Conservation (phyloP, 805 yeast genomes). For the Isabelozyma gotoi region DNA sequence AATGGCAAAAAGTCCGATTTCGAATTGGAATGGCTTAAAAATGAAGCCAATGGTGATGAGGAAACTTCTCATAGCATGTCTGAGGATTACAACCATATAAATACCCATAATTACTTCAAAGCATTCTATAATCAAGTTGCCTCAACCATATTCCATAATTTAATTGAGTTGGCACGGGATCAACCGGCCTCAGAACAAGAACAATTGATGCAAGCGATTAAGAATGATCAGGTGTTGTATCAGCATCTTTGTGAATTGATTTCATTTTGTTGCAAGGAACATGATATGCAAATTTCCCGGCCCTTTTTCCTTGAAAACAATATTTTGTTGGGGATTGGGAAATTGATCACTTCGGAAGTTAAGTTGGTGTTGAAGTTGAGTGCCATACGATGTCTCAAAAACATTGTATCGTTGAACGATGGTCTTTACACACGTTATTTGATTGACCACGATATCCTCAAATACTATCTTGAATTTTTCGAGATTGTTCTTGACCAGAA, state of each 20-base stretch:
- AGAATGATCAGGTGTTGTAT: slow-evolving; percentile 42
- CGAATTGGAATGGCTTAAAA: slow-evolving; percentile 5
- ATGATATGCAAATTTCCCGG: slow-evolving; percentile 55
- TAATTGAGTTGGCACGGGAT: slow-evolving; percentile 30
- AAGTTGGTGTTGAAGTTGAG: slow-evolving; percentile 60
- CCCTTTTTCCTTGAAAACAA: slow-evolving; percentile 62
- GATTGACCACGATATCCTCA: slow-evolving; percentile 52
- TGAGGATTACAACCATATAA: slow-evolving; percentile 21
- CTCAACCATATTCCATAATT: slow-evolving; percentile 50
- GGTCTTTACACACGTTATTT: slow-evolving; percentile 57
- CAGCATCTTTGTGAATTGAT: slow-evolving; percentile 71
- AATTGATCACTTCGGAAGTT: slow-evolving; percentile 42
- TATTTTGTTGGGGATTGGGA: slow-evolving; percentile 55
- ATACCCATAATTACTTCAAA: slow-evolving; percentile 47
- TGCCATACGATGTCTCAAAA: slow-evolving; percentile 67
- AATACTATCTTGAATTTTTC: slow-evolving; percentile 49
- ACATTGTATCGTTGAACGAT: slow-evolving; percentile 62
- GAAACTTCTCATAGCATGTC: not conserved
- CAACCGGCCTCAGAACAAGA: slow-evolving; percentile 1
- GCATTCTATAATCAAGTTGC: slow-evolving; percentile 67
- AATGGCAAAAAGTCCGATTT: not conserved
- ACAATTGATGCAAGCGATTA: slow-evolving; percentile 4
- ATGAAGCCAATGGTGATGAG: slow-evolving; percentile 1
- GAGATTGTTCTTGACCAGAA: slow-evolving; percentile 48
- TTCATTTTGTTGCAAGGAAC: slow-evolving; percentile 65